Evolutionary conservation across 2,329 filamentous ascomycete genomes (phyloP).

Genomic region (Drechslera avenae): DNA sequence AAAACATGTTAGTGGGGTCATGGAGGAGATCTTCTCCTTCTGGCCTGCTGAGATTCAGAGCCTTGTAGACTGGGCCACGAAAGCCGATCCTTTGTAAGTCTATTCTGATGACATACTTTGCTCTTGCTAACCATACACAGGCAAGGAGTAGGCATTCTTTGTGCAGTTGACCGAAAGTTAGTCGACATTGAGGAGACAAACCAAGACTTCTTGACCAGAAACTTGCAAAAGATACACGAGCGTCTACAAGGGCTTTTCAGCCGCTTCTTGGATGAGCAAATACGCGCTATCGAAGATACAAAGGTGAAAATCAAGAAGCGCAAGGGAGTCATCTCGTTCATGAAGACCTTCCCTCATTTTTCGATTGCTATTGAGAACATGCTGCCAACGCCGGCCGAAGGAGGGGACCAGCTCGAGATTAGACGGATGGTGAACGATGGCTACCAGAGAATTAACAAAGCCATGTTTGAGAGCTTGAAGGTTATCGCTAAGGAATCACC

Average conservation of each 20-base stretch:
- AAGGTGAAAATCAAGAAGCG: slow-evolving; percentile 99
- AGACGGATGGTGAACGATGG: slow-evolving; percentile 81
- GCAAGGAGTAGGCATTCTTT: slow-evolving; percentile 88
- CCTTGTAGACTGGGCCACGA: slow-evolving; percentile 82
- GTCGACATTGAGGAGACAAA: slow-evolving; percentile 83
- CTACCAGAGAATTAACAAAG: slow-evolving; percentile 85
- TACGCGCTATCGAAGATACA: slow-evolving; percentile 94
- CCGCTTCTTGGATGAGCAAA: slow-evolving; percentile 92
- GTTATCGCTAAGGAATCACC: slow-evolving; percentile 82
- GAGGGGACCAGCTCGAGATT: slow-evolving; percentile 66
- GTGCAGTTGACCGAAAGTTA: slow-evolving; percentile 78
- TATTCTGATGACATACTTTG: not conserved
- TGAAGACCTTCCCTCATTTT: slow-evolving; percentile 90
- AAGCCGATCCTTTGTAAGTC: slow-evolving; percentile 79
- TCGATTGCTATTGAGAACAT: slow-evolving; percentile 83
- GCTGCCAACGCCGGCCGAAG: slow-evolving; percentile 59
- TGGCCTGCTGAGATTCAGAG: slow-evolving; percentile 77
- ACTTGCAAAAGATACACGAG: slow-evolving; percentile 79
- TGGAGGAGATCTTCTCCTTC: slow-evolving; percentile 87
- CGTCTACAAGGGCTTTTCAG: slow-evolving; percentile 76
- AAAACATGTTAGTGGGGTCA: slow-evolving; percentile 80
- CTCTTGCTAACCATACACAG: slow-evolving; percentile 51
- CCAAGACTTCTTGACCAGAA: slow-evolving; percentile 84
- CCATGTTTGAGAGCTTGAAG: slow-evolving; percentile 96
- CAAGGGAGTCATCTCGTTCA: slow-evolving; percentile 94